Conservation (phyloP, 2,329 filamentous ascomycete species). For the Huntiella savannae region DNA sequence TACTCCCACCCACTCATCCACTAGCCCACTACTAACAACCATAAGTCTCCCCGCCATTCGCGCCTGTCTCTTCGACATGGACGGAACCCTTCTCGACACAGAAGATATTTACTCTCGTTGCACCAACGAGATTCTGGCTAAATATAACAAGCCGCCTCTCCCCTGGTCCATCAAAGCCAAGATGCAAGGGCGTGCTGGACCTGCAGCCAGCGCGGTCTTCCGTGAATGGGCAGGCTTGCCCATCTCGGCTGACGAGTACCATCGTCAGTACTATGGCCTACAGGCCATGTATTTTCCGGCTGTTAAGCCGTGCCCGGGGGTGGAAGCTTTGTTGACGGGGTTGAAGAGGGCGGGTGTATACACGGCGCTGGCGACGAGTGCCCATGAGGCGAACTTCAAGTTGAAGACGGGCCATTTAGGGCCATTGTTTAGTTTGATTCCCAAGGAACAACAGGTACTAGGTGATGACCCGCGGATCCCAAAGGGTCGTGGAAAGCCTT, state of each 20-base stretch:
- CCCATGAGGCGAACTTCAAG: conserved; percentile 49
- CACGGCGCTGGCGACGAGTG: conserved; percentile 74
- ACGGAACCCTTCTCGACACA: conserved; percentile 82
- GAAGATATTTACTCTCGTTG: conserved; percentile 76
- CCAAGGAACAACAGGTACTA: conserved; percentile 50
- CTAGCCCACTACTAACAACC: not conserved
- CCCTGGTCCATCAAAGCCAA: conserved; percentile 91
- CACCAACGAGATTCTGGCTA: conserved; percentile 62
- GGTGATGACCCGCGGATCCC: conserved; percentile 71
- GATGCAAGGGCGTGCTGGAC: conserved; percentile 42
- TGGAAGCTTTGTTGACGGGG: conserved; percentile 44
- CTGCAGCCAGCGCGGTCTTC: conserved; percentile 34
- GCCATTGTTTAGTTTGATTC: conserved; percentile 46
- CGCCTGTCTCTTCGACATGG: conserved; percentile 97
- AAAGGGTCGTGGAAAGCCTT: conserved; percentile 71
- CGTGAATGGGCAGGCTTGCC: conserved; percentile 74
- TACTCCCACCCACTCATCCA: not conserved
- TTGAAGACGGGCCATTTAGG: conserved; percentile 52
- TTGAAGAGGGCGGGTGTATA: conserved; percentile 44
- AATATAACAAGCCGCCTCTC: conserved; percentile 54
- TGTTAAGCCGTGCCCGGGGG: conserved; percentile 62
- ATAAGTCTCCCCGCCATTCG: conserved; percentile 56
- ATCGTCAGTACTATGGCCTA: conserved; percentile 35
- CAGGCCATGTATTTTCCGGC: conserved; percentile 56
- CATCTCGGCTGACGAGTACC: conserved; percentile 51